Base-by-base conservation (phyloP, 495 filamentous ascomycete species). In the Astrothelium macrocarpum region DNA sequence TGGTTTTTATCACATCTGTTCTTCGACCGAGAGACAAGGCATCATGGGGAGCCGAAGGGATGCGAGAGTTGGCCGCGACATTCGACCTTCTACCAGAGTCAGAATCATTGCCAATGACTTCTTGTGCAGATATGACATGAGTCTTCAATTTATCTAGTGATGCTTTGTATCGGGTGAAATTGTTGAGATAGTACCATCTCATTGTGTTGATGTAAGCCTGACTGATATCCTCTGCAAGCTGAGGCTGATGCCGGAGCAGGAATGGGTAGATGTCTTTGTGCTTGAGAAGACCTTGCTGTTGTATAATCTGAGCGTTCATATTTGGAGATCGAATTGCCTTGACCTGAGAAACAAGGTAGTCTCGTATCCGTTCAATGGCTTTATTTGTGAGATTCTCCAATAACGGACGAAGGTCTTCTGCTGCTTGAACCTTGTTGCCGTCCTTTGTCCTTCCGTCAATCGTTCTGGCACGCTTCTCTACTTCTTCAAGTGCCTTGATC, bases 191-290 rank as follows among this genome's bases (percentile, higher is more conserved):
- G 69, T 98, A 98, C 94, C 94, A 98, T 53, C 91, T 84, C 93
- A 98, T 97, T 9, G 94, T 98, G 76, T 97, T 96, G 75, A 95
- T 86, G 67, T 98, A 98, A 7, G 94, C 94, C 76, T 93, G 90
- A 23, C 84, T 84, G 67, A 97, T 95, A 71, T 97, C 89, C 39
- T 90, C 87, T 1, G 90, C 89, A 5, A 98, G 82, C 29, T 82
- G 78, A 0, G 86, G 78, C 67, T 97, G 91, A 63, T 90, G 87
- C 65, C 82, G 84, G 43, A 85, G 83, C 36, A 97, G 81, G 71
- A 97, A 98, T 31, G 82, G 79, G 75, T 87, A 98, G 0, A 97
- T 74, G 36, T 95, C 90, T 71, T 88, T 95, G 75, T 90, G 94
- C 66, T 83, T 84, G 65, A 97, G 79, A 74, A 98, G 89, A 36